Conservation (phyloP, 1,284 basidiomycete genomes). For the Prillingera fragicola region DNA sequence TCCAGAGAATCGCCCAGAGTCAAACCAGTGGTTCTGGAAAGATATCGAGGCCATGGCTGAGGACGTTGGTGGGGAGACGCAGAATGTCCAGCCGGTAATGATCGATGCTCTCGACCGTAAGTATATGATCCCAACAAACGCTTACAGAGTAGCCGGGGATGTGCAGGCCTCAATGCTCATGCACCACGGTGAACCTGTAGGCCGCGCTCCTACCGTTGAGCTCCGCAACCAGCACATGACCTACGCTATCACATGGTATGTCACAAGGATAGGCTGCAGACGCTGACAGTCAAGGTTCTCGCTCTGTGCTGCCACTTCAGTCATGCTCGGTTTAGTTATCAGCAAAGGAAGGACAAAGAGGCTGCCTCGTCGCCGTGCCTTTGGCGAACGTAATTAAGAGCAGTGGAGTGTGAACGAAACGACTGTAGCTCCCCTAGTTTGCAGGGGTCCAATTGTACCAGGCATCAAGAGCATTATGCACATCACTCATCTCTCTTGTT, state of each 20-base stretch:
- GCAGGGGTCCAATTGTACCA: too few relatives aligned
- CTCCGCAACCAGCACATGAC: conserved; percentile 91
- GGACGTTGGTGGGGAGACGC: conserved; percentile 63
- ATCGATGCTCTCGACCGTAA: conserved; percentile 63
- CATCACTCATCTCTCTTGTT: too few relatives aligned
- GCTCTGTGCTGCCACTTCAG: conserved; percentile 47
- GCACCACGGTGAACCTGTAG: conserved; percentile 73
- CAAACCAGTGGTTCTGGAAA: conserved; percentile 86
- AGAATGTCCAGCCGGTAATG: conserved; percentile 73
- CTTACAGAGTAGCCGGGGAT: conserved; percentile 59
- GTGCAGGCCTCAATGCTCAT: conserved; percentile 63
- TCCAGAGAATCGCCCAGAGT: conserved; percentile 75
- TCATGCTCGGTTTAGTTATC: conserved; percentile 48
- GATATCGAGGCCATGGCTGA: conserved; percentile 78
- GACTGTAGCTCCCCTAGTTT: too few relatives aligned
- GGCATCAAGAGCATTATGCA: too few relatives aligned
- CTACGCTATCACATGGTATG: conserved; percentile 89
- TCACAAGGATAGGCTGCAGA: background rate
- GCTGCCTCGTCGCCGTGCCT: conserved; percentile 12
- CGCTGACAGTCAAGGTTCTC: conserved; percentile 44
- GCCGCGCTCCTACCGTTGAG: conserved; percentile 76
- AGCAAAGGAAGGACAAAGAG: conserved; percentile 29
- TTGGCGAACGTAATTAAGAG: conserved; percentile 11
- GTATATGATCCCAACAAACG: conserved; percentile 8
- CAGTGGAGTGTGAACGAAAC: too few relatives aligned